phyloP scores from a whole-genome alignment of 139 green algal species.

The Raphidocelis subcapitata region DNA sequence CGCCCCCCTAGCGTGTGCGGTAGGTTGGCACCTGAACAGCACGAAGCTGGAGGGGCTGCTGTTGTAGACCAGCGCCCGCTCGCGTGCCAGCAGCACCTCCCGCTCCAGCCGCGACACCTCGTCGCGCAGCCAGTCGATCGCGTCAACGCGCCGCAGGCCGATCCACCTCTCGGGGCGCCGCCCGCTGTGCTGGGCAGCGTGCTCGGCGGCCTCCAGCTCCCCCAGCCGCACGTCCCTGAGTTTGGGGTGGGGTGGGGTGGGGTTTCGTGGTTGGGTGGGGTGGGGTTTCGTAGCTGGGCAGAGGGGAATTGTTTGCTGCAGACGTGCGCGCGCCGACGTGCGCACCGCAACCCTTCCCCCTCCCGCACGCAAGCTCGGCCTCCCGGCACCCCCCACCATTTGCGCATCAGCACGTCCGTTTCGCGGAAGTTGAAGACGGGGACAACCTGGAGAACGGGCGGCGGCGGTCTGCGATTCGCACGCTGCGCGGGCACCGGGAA shows the following conservation, averaged over 20 bases:
- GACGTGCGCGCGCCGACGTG: no score
- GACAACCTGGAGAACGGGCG: constrained; percentile 18
- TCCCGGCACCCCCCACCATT: constrained; percentile 22
- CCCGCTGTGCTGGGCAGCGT: not conserved
- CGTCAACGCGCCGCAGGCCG: constrained; percentile 4
- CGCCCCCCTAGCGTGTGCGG: no score
- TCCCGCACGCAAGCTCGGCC: not conserved
- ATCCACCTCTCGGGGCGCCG: not conserved
- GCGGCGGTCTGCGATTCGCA: no score
- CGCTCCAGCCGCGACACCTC: constrained; percentile 13
- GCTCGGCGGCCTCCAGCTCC: not conserved
- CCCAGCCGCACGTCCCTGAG: not conserved
- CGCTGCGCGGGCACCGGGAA: no score
- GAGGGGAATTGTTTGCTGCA: constrained; percentile 13
- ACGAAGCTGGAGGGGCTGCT: constrained; percentile 25
- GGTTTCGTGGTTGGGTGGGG: no score
- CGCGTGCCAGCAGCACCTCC: constrained; percentile 10
- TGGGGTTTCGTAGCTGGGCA: no score
- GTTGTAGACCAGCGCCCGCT: constrained; percentile 10
- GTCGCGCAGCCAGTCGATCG: constrained; percentile 4
- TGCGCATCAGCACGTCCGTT: constrained; percentile 26
- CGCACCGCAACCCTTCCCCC: not conserved
- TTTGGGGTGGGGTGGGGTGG: no score
- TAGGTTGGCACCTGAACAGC: constrained; percentile 27
- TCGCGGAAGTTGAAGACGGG: constrained; percentile 30